phyloP scores from a whole-genome alignment of 345 rosid species.

The Hibiscus trionum region DNA sequence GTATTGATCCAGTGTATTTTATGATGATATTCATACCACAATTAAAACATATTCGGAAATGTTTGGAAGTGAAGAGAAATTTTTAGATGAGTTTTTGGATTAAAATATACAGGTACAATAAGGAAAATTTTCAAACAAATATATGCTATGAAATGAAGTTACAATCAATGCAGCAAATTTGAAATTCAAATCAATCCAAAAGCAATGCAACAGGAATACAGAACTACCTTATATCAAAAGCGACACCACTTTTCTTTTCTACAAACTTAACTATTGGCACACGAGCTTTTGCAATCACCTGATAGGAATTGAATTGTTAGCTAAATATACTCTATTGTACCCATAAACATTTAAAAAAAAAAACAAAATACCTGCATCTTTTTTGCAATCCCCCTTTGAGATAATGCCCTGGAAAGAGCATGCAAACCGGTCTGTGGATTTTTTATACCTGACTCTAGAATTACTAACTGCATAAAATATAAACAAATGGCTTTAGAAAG shows the following conservation, averaged over 20 bases:
- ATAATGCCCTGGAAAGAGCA: slow-evolving; percentile 79
- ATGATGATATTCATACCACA: not conserved
- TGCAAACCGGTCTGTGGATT: slow-evolving; percentile 62
- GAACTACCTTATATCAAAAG: slow-evolving; percentile 76
- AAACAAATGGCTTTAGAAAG: not conserved
- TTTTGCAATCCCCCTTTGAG: slow-evolving; percentile 74
- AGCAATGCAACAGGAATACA: slow-evolving; percentile 7
- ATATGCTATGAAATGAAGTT: not conserved
- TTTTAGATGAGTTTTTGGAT: not conserved
- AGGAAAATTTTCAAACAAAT: not conserved
- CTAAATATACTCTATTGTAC: not conserved
- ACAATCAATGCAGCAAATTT: not conserved
- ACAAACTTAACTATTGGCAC: slow-evolving; percentile 90
- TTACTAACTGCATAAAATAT: slow-evolving; percentile 52
- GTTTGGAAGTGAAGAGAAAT: not conserved
- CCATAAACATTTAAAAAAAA: not conserved
- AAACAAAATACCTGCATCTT: slow-evolving; percentile 52
- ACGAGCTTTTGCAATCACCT: slow-evolving; percentile 94
- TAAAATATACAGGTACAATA: not conserved
- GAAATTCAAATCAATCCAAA: not conserved
- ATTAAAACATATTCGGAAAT: not conserved
- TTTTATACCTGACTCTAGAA: slow-evolving; percentile 63
- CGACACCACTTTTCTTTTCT: slow-evolving; percentile 69
- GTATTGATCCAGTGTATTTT: not conserved
- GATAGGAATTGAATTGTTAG: slow-evolving; percentile 2